Base-by-base conservation (phyloP, 2,329 filamentous ascomycete genomes). In the Ophiostoma ulmi region DNA sequence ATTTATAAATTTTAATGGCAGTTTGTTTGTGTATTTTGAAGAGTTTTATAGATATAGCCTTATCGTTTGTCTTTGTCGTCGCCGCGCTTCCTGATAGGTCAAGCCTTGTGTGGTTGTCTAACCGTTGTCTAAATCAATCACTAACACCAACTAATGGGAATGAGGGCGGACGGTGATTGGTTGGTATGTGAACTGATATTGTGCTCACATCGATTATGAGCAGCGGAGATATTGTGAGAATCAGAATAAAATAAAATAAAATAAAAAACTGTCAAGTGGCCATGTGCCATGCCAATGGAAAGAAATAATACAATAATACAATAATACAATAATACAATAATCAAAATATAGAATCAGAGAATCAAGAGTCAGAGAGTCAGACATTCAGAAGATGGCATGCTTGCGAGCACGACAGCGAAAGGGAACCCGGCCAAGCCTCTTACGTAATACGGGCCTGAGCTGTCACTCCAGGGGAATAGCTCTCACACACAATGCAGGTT, bases 81-180 rank as follows among this genome's bases (percentile, higher is more conserved):
- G 69, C 13, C 44, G 14, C 44, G 61, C 44, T 26, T 35, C 70
- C 61, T 74, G 73, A 74, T 74, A 74, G 73, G 73, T 70, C 69
- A 68, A 72, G 72, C 70, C 69, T 71, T 44, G 55, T n/a, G 63
- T 13, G 38, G 72, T 74, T 74, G 70, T 72, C 70, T 73, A 74
- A 73, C 26, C 31, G 69, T 74, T 74, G 67, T 72, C 69, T 71
- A 74, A 73, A 64, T 70, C 67, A 70, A 72, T 71, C 70, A 72
- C 73, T 72, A 73, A 74, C 70, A 71, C 58, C 41, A 71, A 36
- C 58, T 41, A 35, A 35, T 8, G 8, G 61, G 7, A 5, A 20
- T 2, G 8, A 65, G 36, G 8, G 36, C 10, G n/a, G 55, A 3
- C 63, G 11, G 31, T 65, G 63, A 65, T 65, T 65, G 63, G 63